A percentile compares a stretch with the other conserved stretches of the same genome.
Conservation (phyloP, 352 stramenopile species). For the Globisporangium okanoganense region DNA sequence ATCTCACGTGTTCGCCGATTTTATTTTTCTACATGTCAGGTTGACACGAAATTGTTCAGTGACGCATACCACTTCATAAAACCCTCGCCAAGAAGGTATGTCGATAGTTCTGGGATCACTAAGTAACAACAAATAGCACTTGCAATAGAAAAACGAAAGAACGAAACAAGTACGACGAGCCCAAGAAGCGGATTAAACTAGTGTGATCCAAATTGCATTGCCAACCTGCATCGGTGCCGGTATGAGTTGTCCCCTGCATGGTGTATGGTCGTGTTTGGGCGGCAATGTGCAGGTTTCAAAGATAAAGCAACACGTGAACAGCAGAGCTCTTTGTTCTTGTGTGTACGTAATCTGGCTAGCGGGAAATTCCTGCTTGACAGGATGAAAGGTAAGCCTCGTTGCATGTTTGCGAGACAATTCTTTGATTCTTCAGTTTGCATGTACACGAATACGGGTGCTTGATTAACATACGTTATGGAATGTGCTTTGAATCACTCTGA, state of each 20-base stretch:
- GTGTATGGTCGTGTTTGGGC: background rate
- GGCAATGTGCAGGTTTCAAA: background rate
- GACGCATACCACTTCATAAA: background rate
- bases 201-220: background rate
- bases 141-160: slow-evolving; percentile 5
- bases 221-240: background rate
- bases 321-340: background rate
- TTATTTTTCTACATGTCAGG: background rate
- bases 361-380: too few species aligned
- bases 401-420: too few species aligned
- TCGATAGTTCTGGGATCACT: background rate
- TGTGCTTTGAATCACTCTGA: too few species aligned
- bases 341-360: too few species aligned
- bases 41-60: background rate
- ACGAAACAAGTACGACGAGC: background rate
- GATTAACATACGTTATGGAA: too few species aligned
- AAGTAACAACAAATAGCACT: background rate
- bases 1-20: background rate
- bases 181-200: background rate
- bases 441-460: too few species aligned
- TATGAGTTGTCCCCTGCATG: background rate
- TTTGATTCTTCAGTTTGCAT: too few species aligned
- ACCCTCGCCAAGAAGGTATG: background rate
- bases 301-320: background rate
- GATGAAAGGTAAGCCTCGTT: too few species aligned